Base-by-base conservation (phyloP, 257 asterid species). In the Vinca minor region DNA sequence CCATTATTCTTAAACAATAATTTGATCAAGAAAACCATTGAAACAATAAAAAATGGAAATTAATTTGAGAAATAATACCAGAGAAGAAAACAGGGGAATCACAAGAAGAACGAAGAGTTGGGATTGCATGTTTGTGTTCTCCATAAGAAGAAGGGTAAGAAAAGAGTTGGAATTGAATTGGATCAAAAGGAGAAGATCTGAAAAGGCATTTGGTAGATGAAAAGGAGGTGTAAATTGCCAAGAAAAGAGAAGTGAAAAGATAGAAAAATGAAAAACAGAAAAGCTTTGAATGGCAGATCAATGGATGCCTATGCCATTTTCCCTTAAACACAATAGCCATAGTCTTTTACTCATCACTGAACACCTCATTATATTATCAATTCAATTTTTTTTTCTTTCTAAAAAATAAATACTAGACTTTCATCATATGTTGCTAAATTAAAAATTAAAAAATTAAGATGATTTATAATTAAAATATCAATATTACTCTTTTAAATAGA, bases 131-230 rank as follows among this genome's bases (percentile, higher is more conserved):
- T 65, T 93, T 93, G 78, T 93, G 96, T 69, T 87, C 91, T 4
- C 95, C 98, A 56, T 93, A 93, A n/a, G 98, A 89, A 3, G 93
- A 34, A 28, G 95, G 94, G 70, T 92, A 92, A 8, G 68, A 49
- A 48, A 87, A 93, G 32, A 89, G 88, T 0, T 91, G 78, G 55
- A 68, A 67, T 67, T 82, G 96, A 14, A 93, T 62, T 0, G 94
- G 97, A 64, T 85, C 96, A 76, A 76, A 79, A 3, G 94, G 95
- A 1, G 96, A 82, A 0, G 85, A 81, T 62, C 96, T 70, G 74
- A 87, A 79, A 53, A 81, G 69, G 82, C 98, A 87, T 71, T 61
- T 85, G 70, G 83, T 70, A 71, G 86, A 71, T 70, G 94, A 79
- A 81, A 85, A 52, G 8, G 81, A 55, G 77, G 82, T 76, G 48